A percentile compares a stretch with the other conserved stretches of the same genome.
Evolutionary conservation across 75 land plant species (phyloP).

Genomic region (Picea glauca): DNA sequence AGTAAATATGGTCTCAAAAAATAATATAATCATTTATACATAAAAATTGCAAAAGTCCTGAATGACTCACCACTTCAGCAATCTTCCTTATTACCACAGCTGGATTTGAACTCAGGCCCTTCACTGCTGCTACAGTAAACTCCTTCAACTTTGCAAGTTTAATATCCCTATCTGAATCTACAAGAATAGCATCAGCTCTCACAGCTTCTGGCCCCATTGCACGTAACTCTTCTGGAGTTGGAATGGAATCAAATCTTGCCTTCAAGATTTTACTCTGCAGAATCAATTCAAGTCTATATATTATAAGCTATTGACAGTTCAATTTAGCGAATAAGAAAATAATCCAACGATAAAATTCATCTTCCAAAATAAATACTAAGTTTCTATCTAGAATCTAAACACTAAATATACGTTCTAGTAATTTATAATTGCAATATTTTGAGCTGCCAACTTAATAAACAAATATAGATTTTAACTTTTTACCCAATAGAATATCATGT

Average conservation of each 20-base stretch:
- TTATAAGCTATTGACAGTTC: no score
- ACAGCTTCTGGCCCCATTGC: conserved; percentile 51
- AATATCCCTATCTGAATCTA: conserved; percentile 80
- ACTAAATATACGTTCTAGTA: no score
- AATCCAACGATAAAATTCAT: no score
- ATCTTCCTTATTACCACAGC: conserved; percentile 78
- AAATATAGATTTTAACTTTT: no score
- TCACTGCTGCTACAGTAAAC: conserved; percentile 57
- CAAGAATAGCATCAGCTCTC: conserved; percentile 74
- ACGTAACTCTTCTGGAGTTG: conserved; percentile 67
- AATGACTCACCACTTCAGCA: conserved; percentile 73
- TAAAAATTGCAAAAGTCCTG: background rate
- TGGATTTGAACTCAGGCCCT: conserved; percentile 63
- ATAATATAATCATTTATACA: background rate
- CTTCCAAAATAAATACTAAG: no score
- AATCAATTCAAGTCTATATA: background rate
- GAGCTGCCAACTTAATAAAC: no score
- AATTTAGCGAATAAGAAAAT: no score
- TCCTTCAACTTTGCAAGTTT: conserved; percentile 75
- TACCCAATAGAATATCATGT: no score
- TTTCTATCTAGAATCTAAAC: no score
- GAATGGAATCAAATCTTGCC: conserved; percentile 56
- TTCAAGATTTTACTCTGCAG: conserved; percentile 68
- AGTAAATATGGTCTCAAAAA: background rate
- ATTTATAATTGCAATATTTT: no score